Evolutionary conservation across 257 asterid genomes (phyloP).

Genomic region (Rehmannia glutinosa): DNA sequence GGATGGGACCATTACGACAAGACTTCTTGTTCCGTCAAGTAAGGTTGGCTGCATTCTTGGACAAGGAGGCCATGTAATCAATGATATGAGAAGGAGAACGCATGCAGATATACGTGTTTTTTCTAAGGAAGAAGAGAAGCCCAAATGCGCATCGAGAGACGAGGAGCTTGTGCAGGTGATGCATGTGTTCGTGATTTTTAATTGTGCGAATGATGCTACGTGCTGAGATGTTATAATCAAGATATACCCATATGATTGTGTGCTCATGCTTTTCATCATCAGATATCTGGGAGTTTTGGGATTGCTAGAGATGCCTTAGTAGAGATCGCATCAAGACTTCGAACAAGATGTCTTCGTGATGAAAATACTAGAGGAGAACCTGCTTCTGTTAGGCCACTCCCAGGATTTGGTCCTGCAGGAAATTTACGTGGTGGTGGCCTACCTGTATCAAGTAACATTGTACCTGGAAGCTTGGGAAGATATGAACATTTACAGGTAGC

Average conservation of each 20-base stretch:
- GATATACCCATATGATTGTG: constrained; percentile 8
- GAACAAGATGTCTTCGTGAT: constrained; percentile 63
- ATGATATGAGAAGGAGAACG: constrained; percentile 88
- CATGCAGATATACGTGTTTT: constrained; percentile 75
- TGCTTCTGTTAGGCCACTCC: constrained; percentile 38
- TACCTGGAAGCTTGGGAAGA: constrained; percentile 55
- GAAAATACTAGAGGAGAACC: constrained; percentile 46
- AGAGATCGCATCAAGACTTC: constrained; percentile 74
- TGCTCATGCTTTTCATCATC: constrained; percentile 18
- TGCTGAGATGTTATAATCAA: constrained; percentile 1
- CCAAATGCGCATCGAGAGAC: constrained; percentile 65
- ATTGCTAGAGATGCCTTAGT: constrained; percentile 74
- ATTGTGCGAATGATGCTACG: constrained; percentile 6
- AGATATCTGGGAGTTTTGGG: constrained; percentile 70
- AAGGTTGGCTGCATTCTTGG: constrained; percentile 92
- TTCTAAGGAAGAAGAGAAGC: constrained; percentile 61
- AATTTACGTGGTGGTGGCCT: constrained; percentile 35
- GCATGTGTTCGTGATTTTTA: constrained; percentile 1
- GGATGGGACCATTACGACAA: constrained; percentile 60
- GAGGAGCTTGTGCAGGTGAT: constrained; percentile 96
- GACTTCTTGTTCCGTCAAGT: constrained; percentile 75
- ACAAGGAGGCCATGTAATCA: constrained; percentile 76
- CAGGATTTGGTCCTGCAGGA: constrained; percentile 44
- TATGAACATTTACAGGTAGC: constrained; percentile 47
- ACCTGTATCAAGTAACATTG: constrained; percentile 26